Percentiles rank a stretch among this genome's conserved stretches.
Evolutionary conservation across 108 stramenopile genomes (phyloP).

Genomic region (Phaeodactylum tricornutum): DNA sequence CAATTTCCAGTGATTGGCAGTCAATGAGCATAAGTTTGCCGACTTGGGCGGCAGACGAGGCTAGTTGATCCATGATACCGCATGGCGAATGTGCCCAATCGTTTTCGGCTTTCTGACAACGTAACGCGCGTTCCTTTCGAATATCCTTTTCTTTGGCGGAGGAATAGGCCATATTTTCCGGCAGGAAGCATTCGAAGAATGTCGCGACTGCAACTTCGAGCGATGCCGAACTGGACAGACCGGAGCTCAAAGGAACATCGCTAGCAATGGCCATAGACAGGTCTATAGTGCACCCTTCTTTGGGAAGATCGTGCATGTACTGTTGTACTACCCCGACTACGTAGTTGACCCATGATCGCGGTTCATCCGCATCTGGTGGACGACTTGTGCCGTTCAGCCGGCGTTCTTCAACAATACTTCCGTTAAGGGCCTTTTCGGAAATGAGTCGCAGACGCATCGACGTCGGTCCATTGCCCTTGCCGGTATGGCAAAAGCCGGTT

Average conservation of each 20-base stretch:
- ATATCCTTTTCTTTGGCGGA: conserved; percentile 6
- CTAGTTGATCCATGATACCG: conserved; percentile 89
- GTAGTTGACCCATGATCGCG: conserved; percentile 77
- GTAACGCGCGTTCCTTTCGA: conserved; percentile 47
- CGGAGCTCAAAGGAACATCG: conserved; percentile 87
- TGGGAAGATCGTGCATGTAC: conserved; percentile 60
- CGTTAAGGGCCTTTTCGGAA: conserved; percentile 30
- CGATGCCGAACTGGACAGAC: conserved; percentile 64
- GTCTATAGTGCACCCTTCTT: conserved; percentile 22
- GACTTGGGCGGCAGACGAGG: conserved; percentile 43
- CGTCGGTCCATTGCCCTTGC: neutral
- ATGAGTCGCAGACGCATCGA: conserved; percentile 21
- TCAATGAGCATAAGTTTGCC: conserved; percentile 82
- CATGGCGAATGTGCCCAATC: conserved; percentile 83
- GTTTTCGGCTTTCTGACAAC: conserved; percentile 89
- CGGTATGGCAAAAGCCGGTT: conserved; percentile 26
- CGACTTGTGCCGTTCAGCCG: conserved; percentile 22
- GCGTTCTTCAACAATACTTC: conserved; percentile 28
- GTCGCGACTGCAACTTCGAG: conserved; percentile 72
- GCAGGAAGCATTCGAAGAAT: conserved; percentile 59
- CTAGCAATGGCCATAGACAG: conserved; percentile 60
- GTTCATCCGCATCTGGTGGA: conserved; percentile 32
- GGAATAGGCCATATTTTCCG: conserved; percentile 37
- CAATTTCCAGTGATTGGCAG: conserved; percentile 62
- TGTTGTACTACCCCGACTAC: conserved; percentile 82